Base-by-base conservation (phyloP, 768 basidiomycete species). In the Tricholoma matsutake region DNA sequence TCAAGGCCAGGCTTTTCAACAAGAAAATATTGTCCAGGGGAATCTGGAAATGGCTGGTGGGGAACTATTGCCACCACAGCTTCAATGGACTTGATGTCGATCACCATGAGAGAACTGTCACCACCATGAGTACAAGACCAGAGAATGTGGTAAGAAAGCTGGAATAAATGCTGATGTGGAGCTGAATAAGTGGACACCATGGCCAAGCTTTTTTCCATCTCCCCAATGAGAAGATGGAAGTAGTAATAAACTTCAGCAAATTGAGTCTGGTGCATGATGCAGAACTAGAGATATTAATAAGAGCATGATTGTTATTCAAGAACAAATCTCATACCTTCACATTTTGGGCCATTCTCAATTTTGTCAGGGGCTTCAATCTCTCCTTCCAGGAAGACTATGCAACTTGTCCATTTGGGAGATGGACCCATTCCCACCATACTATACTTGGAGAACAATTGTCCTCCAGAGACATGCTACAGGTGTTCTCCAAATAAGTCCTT, bases 111-210 rank as follows among this genome's bases (percentile, higher is more conserved):
- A 9, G 28, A 43, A 22, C 29, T n/a, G n/a, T 59, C 20, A n/a
- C 51, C 58, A 54, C 39, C 18, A 53, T 59, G 54, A 10, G 7
- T 34, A 51, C 58, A 51, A 34, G 58, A 59, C 58, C 58, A 59
- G 6, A 59, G 37, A 16, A 47, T 59, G 43, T 35, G 16, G 16
- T 32, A n/a, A 5, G 58, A 59, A 37, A 41, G 41, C 20, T 35
- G 16, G 4, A 59, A 20, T 16, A 59, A 53, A 32, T 20, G 22
- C n/a, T 20, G 32, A 41, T 59, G 51, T 6, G 58, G 58, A 4
- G 49, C 28, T 6, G 31, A 37, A 29, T 59, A 59, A 11, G 22
- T n/a, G n/a, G 58, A 53, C 6, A 59, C 37, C 9, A 59, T 20
- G 13, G 51, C 58, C 32, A 59, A 28, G 35, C 41, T 22, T n/a